phyloP scores from a whole-genome alignment of 306 rosid species.

The Rosa lucieae region DNA sequence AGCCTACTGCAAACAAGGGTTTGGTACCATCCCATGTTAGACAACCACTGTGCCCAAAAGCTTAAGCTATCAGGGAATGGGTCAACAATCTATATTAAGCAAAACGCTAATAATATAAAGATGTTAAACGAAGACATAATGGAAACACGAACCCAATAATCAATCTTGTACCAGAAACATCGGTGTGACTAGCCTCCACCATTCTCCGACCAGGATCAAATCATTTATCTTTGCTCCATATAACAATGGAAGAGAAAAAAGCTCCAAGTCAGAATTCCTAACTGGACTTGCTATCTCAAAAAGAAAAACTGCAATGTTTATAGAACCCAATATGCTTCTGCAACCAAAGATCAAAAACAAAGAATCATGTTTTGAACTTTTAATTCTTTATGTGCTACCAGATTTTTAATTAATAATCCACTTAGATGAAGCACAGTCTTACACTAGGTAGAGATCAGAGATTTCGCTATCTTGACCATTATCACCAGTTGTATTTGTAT shows the following conservation, averaged over 20 bases:
- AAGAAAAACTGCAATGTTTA: constrained; percentile 82
- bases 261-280: constrained; percentile 55
- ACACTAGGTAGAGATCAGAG: constrained; percentile 64
- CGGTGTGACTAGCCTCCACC: constrained; percentile 99
- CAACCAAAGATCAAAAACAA: constrained; percentile 32
- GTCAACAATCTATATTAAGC: neutral
- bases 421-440: constrained; percentile 17
- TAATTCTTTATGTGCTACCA: neutral
- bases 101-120: neutral
- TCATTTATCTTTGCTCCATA: constrained; percentile 91
- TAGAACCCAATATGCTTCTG: constrained; percentile 76
- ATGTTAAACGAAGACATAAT: constrained; percentile 39
- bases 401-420: neutral
- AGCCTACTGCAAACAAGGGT: neutral
- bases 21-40: neutral
- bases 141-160: constrained; percentile 76
- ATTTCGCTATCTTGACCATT: constrained; percentile 35
- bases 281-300: constrained; percentile 96
- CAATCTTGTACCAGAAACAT: constrained; percentile 98
- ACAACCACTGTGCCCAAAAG: neutral
- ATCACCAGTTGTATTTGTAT: constrained; percentile 21
- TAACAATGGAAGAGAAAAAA: constrained; percentile 65
- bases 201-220: constrained; percentile 80
- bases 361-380: constrained; percentile 8
- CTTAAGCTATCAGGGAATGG: neutral